A percentile compares a stretch with the other conserved stretches of the same genome.
Conservation (phyloP, 768 basidiomycete genomes). For the Lenzites betulinus region DNA sequence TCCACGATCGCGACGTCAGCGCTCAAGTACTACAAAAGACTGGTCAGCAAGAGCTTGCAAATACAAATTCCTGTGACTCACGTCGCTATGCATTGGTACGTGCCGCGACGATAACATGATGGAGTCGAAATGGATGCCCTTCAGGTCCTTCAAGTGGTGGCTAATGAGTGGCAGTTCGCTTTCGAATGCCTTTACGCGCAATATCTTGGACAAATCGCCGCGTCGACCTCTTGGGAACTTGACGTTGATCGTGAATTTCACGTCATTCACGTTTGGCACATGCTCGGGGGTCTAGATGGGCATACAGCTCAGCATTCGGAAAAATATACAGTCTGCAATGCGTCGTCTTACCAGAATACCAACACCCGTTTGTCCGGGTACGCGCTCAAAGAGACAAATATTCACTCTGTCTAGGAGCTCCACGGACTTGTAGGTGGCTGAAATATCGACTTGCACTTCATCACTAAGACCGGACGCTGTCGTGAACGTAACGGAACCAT, state of each 20-base stretch:
- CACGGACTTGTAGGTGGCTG: not conserved
- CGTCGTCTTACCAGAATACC: slow-evolving; percentile 15
- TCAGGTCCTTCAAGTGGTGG: not conserved
- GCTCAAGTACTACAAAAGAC: slow-evolving; percentile 35
- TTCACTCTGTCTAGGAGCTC: slow-evolving; percentile 7
- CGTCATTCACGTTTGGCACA: not conserved
- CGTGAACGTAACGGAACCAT: slow-evolving; percentile 18
- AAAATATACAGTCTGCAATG: not conserved
- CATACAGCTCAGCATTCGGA: not conserved
- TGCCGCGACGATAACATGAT: slow-evolving; percentile 2
- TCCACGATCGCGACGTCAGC: slow-evolving; percentile 30
- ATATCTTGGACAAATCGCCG: too few relatives aligned
- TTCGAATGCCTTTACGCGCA: slow-evolving; percentile 12
- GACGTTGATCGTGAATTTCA: slow-evolving; percentile 2
- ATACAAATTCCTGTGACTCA: not conserved
- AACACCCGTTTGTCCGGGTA: slow-evolving; percentile 11
- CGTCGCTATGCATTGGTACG: not conserved
- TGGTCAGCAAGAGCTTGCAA: not conserved
- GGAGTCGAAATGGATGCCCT: slow-evolving; percentile 5
- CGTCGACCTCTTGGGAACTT: slow-evolving; percentile 1
- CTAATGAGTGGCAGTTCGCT: slow-evolving; percentile 6
- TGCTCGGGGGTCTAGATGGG: not conserved
- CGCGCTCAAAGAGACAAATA: slow-evolving; percentile 25
- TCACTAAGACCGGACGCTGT: slow-evolving; percentile 10
- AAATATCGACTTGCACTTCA: slow-evolving; percentile 22